These are phyloP conservation scores for Dothidotthia symphoricarpi DNA, from an alignment of 2,329 filamentous ascomycete species.

Conservation along the genomic window DNA sequence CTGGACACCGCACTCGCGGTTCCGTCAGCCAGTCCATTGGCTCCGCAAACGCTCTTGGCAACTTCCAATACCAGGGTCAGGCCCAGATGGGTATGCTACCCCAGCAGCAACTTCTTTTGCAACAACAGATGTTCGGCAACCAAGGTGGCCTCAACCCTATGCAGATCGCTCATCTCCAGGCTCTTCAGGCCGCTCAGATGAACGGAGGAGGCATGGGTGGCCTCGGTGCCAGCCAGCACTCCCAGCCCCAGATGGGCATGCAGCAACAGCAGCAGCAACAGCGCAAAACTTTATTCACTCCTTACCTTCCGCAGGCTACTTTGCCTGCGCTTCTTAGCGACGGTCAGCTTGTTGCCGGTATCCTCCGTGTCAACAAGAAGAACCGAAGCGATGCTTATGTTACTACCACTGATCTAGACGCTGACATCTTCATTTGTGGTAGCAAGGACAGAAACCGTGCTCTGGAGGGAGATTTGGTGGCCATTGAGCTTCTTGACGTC, in stretches of 20 bases:
- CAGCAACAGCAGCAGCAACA: conserved; percentile 88
- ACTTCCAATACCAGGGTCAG: conserved; percentile 86
- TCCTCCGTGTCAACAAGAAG: conserved; percentile 98
- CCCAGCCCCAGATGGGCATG: conserved; percentile 59
- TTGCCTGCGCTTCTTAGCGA: conserved; percentile 86
- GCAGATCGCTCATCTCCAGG: conserved; percentile 86
- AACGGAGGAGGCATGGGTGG: conserved; percentile 69
- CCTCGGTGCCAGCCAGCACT: conserved; percentile 68
- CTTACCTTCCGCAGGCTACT: conserved; percentile 92
- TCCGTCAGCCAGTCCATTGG: conserved; percentile 85
- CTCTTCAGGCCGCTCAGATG: conserved; percentile 85
- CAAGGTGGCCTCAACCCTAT: conserved; percentile 70
- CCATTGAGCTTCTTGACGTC: conserved; percentile 92
- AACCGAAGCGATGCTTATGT: conserved; percentile 98
- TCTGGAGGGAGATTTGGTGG: conserved; percentile 91
- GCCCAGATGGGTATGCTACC: conserved; percentile 84
- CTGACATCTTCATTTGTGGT: conserved; percentile 98
- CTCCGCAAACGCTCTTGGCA: conserved; percentile 64
- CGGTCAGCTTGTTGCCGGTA: conserved; percentile 92
- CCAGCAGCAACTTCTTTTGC: conserved; percentile 77
- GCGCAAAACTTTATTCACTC: conserved; percentile 97
- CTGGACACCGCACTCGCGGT: conserved; percentile 80
- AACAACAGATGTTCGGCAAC: conserved; percentile 83
- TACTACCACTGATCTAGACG: conserved; percentile 89
- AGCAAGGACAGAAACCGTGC: conserved; percentile 98